Base-by-base conservation (phyloP, 73 alveolate genomes). In the Stentor coeruleus region DNA sequence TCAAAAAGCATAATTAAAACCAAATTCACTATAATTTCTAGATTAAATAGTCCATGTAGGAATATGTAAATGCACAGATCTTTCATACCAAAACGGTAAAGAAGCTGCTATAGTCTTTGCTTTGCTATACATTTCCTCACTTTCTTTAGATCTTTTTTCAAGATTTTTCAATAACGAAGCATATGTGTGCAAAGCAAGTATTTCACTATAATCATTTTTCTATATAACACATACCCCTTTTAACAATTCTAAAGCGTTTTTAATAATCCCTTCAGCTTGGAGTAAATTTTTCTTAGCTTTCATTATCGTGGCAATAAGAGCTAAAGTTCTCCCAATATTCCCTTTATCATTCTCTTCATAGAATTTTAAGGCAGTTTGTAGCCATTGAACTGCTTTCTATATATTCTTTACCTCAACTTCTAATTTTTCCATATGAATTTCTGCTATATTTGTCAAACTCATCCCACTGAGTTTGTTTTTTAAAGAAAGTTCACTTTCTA, bases 321-420 rank as follows among this genome's bases (percentile, higher is more conserved):
- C 41, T 33, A 66, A 1, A 1, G 39, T 40, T 33, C 37, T 66
- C 2, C 42, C 79, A 66, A 66, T 66, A 66, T 66, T 66, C 37
- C 39, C 42, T 66, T 66, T 20, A 66, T 66, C 79, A 66, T 26
- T 20, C 26, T 66, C 79, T 31, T 66, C 79, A 66, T 66, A 66
- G 33, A 66, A 66, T 40, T 66, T 66, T 26, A 66, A 2, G 1
- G 37, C n/a, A 20, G 11, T 20, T 31, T 66, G n/a, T 1, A 66
- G 79, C 2, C 40, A 66, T 11, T 66, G n/a, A 37, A 66, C n/a
- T 11, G 15, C 37, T 66, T 66, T 66, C 79, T 66, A 66, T 11
- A 1, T 66, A 20, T 33, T 2, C 28, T 31, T 66, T 66, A 66
- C 79, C n/a, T 66, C 79, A 20, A 0, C 49, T 31, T 66, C 79